Conservation (phyloP, 352 stramenopile species). For the Pythium apleroticum region DNA sequence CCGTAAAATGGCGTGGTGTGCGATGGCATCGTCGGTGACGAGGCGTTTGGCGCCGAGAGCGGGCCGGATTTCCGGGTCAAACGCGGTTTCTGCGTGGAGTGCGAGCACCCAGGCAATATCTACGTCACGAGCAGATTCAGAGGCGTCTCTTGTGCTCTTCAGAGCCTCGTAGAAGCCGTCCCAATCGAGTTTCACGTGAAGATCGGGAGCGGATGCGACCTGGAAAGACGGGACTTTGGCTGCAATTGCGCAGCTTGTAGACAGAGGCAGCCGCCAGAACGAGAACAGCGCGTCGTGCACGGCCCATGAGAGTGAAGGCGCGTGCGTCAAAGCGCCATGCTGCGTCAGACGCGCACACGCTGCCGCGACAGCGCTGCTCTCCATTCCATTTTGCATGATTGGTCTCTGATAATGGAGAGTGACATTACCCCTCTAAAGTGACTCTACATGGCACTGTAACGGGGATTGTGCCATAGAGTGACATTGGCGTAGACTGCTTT, state of each 20-base stretch:
- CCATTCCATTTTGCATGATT: not conserved
- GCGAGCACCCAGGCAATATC: conserved; percentile 36
- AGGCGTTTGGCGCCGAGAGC: not conserved
- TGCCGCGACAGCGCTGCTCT: not conserved
- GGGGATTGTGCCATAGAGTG: not conserved
- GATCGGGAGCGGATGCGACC: not conserved
- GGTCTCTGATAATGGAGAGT: not conserved
- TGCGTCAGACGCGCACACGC: not conserved
- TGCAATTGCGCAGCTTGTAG: conserved; percentile 14
- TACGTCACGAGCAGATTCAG: not conserved
- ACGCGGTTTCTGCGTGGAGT: conserved; percentile 34
- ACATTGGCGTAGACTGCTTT: not conserved
- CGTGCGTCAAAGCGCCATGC: not conserved
- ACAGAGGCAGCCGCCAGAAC: conserved; percentile 43
- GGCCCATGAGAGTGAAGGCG: conserved; percentile 42
- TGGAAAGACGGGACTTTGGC: conserved; percentile 23
- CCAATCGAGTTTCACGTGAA: conserved; percentile 21
- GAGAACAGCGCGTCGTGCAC: conserved; percentile 51
- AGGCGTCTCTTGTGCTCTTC: not conserved
- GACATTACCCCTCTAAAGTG: not conserved
- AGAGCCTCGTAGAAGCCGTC: conserved; percentile 25
- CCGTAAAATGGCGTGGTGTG: conserved; percentile 31
- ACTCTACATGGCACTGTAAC: too few relatives aligned
- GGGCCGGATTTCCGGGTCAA: conserved; percentile 16
- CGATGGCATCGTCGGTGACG: conserved; percentile 24